Base-by-base conservation (phyloP, 2,329 filamentous ascomycete genomes). In the Paraphaeosphaeria minitans region DNA sequence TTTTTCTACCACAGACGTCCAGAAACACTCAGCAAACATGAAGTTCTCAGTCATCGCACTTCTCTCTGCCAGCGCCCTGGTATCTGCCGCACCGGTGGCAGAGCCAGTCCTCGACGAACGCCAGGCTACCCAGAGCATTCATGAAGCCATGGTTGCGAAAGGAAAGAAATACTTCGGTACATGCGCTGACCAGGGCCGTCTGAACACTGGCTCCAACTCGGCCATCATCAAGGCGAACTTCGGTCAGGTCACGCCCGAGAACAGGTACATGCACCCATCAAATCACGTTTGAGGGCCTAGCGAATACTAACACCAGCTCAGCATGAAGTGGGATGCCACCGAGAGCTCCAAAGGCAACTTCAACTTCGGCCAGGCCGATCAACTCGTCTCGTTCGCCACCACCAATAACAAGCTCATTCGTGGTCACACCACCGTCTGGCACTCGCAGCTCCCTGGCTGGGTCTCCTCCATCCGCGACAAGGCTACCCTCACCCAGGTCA, bases 131-230 rank as follows among this genome's bases (percentile, higher is more conserved):
- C 64, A 75, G 60, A 87, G 83, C 77, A 81, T 89, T 65, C 78
- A 88, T 71, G 74, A 75, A 55, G 79, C 83, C 24, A 84, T 89
- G 76, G 82, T 84, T 68, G 82, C 82, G 55, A 85, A 86, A 72
- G 87, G 87, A 63, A 90, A 88, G 78, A 80, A 84, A 65, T 91
- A 90, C 78, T 88, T 84, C 56, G 89, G 88, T 65, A 84, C 82
- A 16, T 80, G 78, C 66, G 80, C 83, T 1, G 87, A 90, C 68
- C 81, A 84, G 65, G 77, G 76, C 61, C 82, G 80, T 10, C 80
- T 90, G 16, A 80, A 74, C 55, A 71, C 78, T 14, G 81, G 79
- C 57, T 80, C 80, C 66, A 85, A 82, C 58, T 81, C 81, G 19
- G 82, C 81, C 56, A 83, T 89, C 67, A 85, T 90, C 74, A 82